Evolutionary conservation across 306 rosid genomes (phyloP).

Genomic region (Fragaria nilgerrensis): DNA sequence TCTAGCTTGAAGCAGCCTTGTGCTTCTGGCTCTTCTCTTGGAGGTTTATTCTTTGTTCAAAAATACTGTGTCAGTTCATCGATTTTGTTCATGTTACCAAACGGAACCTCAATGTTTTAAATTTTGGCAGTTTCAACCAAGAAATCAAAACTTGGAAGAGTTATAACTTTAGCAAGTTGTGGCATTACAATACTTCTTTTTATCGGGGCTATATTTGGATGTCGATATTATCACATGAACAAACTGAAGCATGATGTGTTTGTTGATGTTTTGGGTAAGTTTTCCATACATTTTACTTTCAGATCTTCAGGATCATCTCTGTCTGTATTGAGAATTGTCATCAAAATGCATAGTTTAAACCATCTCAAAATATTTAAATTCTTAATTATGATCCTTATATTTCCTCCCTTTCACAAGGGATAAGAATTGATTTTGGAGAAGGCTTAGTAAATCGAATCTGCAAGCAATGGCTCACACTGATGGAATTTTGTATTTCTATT

Average conservation of each 20-base stretch:
- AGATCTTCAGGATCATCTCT: neutral
- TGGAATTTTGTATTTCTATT: neutral
- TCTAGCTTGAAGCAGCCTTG: constrained; percentile 67
- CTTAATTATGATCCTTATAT: neutral
- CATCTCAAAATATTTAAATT: neutral
- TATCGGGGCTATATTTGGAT: constrained; percentile 56
- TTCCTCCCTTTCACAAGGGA: neutral
- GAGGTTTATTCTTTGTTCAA: constrained; percentile 45
- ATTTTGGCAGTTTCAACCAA: constrained; percentile 53
- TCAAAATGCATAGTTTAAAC: neutral
- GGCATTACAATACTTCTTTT: constrained; percentile 58
- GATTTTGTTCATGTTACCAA: constrained; percentile 3
- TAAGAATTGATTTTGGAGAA: neutral
- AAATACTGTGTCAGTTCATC: neutral
- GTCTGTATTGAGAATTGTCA: neutral
- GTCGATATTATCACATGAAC: constrained; percentile 35
- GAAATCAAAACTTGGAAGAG: constrained; percentile 45
- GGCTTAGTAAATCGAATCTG: neutral
- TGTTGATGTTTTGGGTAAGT: constrained; percentile 76
- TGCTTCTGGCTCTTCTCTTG: constrained; percentile 54
- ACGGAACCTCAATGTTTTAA: constrained; percentile 12
- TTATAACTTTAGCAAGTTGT: constrained; percentile 56
- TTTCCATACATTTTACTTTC: constrained; percentile 12
- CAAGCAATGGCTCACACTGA: neutral
- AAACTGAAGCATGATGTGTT: constrained; percentile 50